Conservation (phyloP, 2,329 filamentous ascomycete species). For the Monosporascus sp. region DNA sequence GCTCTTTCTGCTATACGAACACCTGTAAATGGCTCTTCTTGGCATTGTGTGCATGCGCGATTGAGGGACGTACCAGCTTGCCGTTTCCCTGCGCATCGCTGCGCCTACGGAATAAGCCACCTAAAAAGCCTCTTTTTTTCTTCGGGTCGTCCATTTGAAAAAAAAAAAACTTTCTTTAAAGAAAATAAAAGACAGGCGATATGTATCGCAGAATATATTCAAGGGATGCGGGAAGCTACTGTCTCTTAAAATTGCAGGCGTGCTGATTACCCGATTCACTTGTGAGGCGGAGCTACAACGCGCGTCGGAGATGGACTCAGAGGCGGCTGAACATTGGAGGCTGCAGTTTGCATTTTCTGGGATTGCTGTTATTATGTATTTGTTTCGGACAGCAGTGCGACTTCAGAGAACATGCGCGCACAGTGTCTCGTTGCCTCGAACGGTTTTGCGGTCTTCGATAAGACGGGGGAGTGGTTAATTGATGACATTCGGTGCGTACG, state of each 20-base stretch:
- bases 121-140: conserved; percentile 43
- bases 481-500: too few species aligned
- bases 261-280: too few species aligned
- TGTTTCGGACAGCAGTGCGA: neutral
- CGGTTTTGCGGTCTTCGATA: too few species aligned
- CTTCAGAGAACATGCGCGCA: too few species aligned
- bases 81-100: conserved; percentile 34
- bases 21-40: neutral
- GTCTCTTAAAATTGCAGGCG: too few species aligned
- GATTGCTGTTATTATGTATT: neutral
- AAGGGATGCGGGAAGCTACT: neutral
- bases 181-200: neutral
- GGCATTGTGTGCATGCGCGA: neutral
- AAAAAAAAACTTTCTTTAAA: neutral
- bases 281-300: neutral
- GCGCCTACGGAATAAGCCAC: conserved; percentile 43
- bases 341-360: neutral
- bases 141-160: conserved; percentile 25
- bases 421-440: too few species aligned
- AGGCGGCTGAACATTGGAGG: neutral
- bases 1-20: conserved; percentile 22
- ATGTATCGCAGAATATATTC: too few species aligned
- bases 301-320: neutral
- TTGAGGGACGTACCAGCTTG: conserved; percentile 29
- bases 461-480: too few species aligned